These are phyloP conservation scores for Malus domestica DNA, from an alignment of 306 rosid genomes.

Conservation along the genomic window ASM211411v1 NC_041798.1:29683501-29684000, in stretches of 20 bases:
- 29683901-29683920: conserved; percentile 87
- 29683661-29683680: neutral
- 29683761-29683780: neutral
- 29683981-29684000: conserved; percentile 68
- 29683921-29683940: conserved; percentile 89
- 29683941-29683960: conserved; percentile 95
- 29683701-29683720: neutral
- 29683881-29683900: conserved; percentile 45
- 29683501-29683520: too few relatives aligned
- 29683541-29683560: too few relatives aligned
- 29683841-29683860: neutral
- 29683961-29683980: conserved; percentile 90
- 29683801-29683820: neutral
- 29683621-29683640: neutral
- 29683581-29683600: neutral
- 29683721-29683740: neutral
- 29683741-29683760: too few relatives aligned
- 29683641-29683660: neutral
- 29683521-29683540: too few relatives aligned
- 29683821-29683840: neutral
- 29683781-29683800: neutral
- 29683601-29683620: neutral
- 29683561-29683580: too few relatives aligned
- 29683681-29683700: neutral
- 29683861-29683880: conserved; percentile 45